Evolutionary conservation across 2,329 filamentous ascomycete species (phyloP).

Genomic region (Fusarium kyushuense): DNA sequence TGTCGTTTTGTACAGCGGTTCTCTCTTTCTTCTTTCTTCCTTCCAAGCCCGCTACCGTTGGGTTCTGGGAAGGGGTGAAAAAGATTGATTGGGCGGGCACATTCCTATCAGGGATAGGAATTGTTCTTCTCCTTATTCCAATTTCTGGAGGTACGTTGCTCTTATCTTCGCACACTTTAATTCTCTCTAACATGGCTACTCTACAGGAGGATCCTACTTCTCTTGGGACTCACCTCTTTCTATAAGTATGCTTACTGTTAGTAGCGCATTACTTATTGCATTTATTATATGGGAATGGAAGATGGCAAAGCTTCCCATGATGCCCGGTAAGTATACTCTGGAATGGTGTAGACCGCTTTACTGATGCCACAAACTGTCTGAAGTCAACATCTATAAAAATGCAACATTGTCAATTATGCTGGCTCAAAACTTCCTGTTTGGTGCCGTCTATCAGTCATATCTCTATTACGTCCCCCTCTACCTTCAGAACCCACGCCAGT

Average conservation of each 20-base stretch:
- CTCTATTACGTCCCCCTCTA: background rate
- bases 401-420: background rate
- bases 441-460: slow-evolving; percentile 1
- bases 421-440: background rate
- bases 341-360: too few species aligned
- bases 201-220: background rate
- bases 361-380: background rate
- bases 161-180: too few species aligned
- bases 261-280: rapidly evolving
- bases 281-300: slow-evolving; percentile 18
- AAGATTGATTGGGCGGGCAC: slow-evolving; percentile 11
- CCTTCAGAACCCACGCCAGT: background rate
- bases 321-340: slow-evolving; percentile 14
- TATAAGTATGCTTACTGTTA: background rate
- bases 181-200: rapidly evolving
- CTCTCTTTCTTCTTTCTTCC: background rate
- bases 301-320: slow-evolving; percentile 20
- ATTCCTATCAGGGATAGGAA: background rate
- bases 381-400: slow-evolving; percentile 1
- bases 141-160: slow-evolving; percentile 1
- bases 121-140: background rate
- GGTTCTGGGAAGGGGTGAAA: background rate
- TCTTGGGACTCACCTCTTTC: slow-evolving; percentile 1
- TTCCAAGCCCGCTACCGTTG: background rate
- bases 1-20: background rate